Percentiles rank a stretch among this genome's conserved stretches.
Conservation (phyloP, 2,329 filamentous ascomycete genomes). For the Coniochaeta hoffmannii region DNA sequence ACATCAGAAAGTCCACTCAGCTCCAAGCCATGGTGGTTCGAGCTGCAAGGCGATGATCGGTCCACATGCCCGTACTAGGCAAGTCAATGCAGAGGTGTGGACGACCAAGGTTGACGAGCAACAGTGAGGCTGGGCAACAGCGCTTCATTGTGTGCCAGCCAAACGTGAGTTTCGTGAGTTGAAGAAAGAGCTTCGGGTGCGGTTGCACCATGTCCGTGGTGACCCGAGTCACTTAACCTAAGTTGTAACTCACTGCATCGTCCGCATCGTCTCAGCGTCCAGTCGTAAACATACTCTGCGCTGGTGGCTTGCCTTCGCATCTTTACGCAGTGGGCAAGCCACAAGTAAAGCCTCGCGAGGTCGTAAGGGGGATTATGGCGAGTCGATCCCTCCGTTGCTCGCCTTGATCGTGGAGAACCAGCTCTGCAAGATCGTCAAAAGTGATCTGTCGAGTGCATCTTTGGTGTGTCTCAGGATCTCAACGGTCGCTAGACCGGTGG, state of each 20-base stretch:
- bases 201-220: background rate
- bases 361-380: background rate
- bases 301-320: background rate
- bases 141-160: background rate
- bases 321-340: background rate
- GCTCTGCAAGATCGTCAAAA: background rate
- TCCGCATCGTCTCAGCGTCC: background rate
- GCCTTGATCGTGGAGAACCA: background rate
- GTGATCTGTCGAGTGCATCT: background rate
- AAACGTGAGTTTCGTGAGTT: background rate
- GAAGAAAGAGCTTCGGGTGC: background rate
- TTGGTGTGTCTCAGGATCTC: background rate
- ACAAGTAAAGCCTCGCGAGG: background rate
- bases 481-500: background rate
- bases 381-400: background rate
- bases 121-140: background rate
- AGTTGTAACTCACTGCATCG: background rate
- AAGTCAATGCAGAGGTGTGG: background rate
- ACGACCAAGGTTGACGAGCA: background rate
- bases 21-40: background rate
- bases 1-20: background rate
- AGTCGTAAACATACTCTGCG: background rate
- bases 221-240: background rate
- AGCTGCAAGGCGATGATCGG: background rate
- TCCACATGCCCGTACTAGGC: background rate